phyloP scores from a whole-genome alignment of 2,329 filamentous ascomycete genomes.

The Alternaria sp. region DNA sequence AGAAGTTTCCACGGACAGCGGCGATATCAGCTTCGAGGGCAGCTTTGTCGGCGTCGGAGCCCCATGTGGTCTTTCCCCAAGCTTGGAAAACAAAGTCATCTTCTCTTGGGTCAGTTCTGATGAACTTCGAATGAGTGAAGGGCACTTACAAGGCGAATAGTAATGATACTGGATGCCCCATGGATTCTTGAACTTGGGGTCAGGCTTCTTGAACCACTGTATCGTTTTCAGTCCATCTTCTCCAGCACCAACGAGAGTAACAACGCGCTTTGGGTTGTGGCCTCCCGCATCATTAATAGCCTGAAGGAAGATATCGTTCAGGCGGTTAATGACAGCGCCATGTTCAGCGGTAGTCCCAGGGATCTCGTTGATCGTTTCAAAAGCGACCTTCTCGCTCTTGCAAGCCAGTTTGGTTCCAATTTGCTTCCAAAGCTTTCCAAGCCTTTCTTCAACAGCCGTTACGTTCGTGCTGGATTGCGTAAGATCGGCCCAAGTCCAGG shows the following conservation, averaged over 20 bases:
- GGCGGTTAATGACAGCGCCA: slow-evolving; percentile 61
- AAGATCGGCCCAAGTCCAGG: slow-evolving; percentile 67
- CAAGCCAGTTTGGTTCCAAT: slow-evolving; percentile 64
- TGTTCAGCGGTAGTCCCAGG: slow-evolving; percentile 62
- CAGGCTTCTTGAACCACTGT: slow-evolving; percentile 63
- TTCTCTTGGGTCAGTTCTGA: slow-evolving; percentile 4
- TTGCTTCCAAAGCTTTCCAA: slow-evolving; percentile 66
- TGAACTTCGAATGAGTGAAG: neutral
- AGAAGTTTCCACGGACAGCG: slow-evolving; percentile 64
- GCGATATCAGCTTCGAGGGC: slow-evolving; percentile 61
- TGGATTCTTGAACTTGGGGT: slow-evolving; percentile 60
- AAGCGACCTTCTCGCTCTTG: slow-evolving; percentile 63
- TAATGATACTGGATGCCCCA: slow-evolving; percentile 71
- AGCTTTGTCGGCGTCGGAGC: slow-evolving; percentile 63
- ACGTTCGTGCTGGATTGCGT: slow-evolving; percentile 58
- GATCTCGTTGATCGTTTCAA: slow-evolving; percentile 69
- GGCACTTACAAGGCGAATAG: slow-evolving; percentile 64
- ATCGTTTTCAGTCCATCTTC: slow-evolving; percentile 64
- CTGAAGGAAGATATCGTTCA: slow-evolving; percentile 66
- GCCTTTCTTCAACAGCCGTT: slow-evolving; percentile 64
- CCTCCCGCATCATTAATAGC: slow-evolving; percentile 64
- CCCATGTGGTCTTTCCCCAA: slow-evolving; percentile 70
- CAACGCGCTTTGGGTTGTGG: slow-evolving; percentile 64
- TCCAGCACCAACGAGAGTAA: slow-evolving; percentile 63
- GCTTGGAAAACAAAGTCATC: slow-evolving; percentile 52